Conservation (phyloP, 2,329 filamentous ascomycete species). For the Mollisiaceae sp. region DNA sequence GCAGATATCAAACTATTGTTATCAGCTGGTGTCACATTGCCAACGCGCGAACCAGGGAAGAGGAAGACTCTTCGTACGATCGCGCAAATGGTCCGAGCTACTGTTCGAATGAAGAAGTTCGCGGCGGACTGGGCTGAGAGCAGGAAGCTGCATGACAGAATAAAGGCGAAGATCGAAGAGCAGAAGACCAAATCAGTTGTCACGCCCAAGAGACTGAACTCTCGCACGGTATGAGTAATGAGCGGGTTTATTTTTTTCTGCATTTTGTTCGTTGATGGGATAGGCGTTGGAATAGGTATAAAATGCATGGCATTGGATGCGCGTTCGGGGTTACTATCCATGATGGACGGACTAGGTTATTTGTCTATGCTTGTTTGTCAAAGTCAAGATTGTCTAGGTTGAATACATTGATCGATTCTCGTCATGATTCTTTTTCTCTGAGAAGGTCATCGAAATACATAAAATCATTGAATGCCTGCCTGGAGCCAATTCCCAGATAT, state of each 20-base stretch:
- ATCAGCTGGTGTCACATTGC: conserved; percentile 66
- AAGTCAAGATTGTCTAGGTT: background rate
- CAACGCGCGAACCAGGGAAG: conserved; percentile 26
- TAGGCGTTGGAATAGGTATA: conserved; percentile 2
- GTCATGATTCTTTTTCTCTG: background rate
- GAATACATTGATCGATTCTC: conserved; percentile 10
- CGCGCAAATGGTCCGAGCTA: conserved; percentile 54
- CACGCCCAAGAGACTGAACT: background rate
- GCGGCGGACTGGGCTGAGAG: conserved; percentile 55
- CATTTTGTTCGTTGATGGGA: background rate
- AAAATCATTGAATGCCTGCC: background rate
- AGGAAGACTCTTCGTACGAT: conserved; percentile 50
- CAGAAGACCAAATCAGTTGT: conserved; percentile 25
- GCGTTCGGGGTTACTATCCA: conserved; percentile 3
- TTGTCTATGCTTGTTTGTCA: background rate
- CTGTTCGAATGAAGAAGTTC: conserved; percentile 55
- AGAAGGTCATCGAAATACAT: conserved; percentile 6
- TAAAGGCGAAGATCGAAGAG: conserved; percentile 38
- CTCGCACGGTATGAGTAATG: background rate
- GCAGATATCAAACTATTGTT: conserved; percentile 86
- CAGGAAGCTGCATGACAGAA: conserved; percentile 49
- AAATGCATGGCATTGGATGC: conserved; percentile 5
- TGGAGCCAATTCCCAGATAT: background rate
- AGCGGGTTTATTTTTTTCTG: background rate
- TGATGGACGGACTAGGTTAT: background rate